Evolutionary conservation across 2,329 filamentous ascomycete genomes (phyloP).

Genomic region (Bipolaris bicolor): DNA sequence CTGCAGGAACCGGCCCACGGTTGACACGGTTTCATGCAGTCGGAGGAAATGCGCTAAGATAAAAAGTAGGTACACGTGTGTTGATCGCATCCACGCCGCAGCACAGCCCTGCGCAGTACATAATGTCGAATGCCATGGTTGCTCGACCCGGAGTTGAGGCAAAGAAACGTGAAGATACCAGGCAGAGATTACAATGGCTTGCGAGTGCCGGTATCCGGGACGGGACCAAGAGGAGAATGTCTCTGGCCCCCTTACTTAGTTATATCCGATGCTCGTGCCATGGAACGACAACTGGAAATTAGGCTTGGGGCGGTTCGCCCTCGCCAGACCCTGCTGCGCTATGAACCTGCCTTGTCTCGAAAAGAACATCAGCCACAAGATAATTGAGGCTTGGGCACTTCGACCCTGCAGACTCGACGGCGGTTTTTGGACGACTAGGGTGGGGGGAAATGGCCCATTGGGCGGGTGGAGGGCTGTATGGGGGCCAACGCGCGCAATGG

Average conservation of each 20-base stretch:
- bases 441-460: slow-evolving; percentile 14
- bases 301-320: slow-evolving; percentile 11
- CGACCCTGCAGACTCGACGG: not conserved
- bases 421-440: slow-evolving; percentile 4
- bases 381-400: slow-evolving; percentile 22
- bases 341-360: slow-evolving; percentile 10
- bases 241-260: slow-evolving; percentile 18
- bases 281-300: slow-evolving; percentile 17
- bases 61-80: slow-evolving; percentile 5
- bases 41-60: slow-evolving; percentile 8
- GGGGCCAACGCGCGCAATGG: slow-evolving; percentile 3
- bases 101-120: slow-evolving; percentile 23
- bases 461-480: slow-evolving; percentile 8
- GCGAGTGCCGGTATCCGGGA: not conserved
- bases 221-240: not conserved
- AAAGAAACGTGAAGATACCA: not conserved
- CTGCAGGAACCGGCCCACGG: slow-evolving; percentile 4
- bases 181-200: not conserved
- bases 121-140: slow-evolving; percentile 1
- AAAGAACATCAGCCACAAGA: not conserved
- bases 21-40: not conserved
- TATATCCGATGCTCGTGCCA: not conserved
- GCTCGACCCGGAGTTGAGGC: not conserved
- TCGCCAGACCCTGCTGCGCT: slow-evolving; percentile 34
- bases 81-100: slow-evolving; percentile 16